phyloP scores from a whole-genome alignment of 225 moss, liverwort and hornwort species.

The Pleurozium schreberi region DNA sequence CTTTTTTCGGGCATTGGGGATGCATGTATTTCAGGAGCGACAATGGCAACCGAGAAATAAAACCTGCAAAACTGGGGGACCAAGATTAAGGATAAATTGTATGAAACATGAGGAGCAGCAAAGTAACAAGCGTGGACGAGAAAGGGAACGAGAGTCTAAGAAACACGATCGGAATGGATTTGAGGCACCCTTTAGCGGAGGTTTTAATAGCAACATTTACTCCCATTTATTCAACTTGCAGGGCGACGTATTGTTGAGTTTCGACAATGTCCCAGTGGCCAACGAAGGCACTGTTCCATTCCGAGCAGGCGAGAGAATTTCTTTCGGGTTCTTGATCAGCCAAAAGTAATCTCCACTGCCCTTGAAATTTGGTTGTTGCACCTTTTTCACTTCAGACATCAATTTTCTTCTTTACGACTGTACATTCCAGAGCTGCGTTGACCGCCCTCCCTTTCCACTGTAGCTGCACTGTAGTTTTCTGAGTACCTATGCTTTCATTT shows the following conservation, averaged over 20 bases:
- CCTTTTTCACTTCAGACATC: not conserved
- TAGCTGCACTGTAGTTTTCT: not conserved
- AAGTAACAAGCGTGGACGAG: slow-evolving; percentile 41
- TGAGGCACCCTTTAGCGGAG: slow-evolving; percentile 24
- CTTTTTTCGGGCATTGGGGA: not conserved
- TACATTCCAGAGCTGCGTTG: not conserved
- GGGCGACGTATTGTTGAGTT: slow-evolving; percentile 96
- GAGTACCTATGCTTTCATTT: not conserved
- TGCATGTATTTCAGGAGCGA: slow-evolving; percentile 10
- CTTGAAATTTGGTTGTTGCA: not conserved
- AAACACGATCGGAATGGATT: slow-evolving; percentile 37
- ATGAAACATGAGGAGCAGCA: slow-evolving; percentile 49
- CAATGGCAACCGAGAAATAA: slow-evolving; percentile 11
- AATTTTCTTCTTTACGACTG: not conserved
- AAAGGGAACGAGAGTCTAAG: slow-evolving; percentile 40
- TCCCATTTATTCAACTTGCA: slow-evolving; percentile 7
- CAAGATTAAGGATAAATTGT: slow-evolving; percentile 4
- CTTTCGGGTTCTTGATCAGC: slow-evolving; percentile 92
- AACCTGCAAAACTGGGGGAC: not conserved
- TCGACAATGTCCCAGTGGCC: slow-evolving; percentile 79
- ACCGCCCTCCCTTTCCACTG: not conserved
- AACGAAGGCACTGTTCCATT: slow-evolving; percentile 99
- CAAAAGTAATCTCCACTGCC: slow-evolving; percentile 57
- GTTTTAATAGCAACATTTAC: slow-evolving; percentile 6
- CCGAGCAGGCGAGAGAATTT: slow-evolving; percentile 91